Evolutionary conservation across 1,139 yeast species (phyloP).

Genomic region (Suhomyces terraborum): DNA sequence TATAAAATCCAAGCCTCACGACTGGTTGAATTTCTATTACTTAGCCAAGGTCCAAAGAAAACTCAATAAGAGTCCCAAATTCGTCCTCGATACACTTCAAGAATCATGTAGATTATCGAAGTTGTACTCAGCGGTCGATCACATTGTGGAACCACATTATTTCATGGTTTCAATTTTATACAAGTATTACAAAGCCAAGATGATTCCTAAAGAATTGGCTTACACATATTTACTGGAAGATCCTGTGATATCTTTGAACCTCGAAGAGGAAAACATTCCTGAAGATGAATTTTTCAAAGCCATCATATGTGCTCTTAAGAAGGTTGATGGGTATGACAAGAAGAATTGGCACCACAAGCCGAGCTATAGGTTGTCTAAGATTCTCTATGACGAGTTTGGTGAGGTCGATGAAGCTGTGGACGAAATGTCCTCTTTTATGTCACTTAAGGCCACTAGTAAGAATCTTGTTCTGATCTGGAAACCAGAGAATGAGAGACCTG

Average conservation of each 20-base stretch:
- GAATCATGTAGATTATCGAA: slow-evolving; percentile 46
- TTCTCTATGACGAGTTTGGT: slow-evolving; percentile 55
- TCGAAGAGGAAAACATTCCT: not conserved
- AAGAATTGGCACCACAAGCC: slow-evolving; percentile 94
- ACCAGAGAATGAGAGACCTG: slow-evolving; percentile 88
- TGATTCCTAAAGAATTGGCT: slow-evolving; percentile 40
- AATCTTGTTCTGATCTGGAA: slow-evolving; percentile 88
- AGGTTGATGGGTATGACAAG: slow-evolving; percentile 61
- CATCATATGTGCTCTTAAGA: slow-evolving; percentile 31
- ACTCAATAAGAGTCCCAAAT: slow-evolving; percentile 28
- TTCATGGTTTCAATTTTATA: slow-evolving; percentile 57
- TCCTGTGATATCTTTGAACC: slow-evolving; percentile 22
- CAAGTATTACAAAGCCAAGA: slow-evolving; percentile 51
- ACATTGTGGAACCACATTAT: slow-evolving; percentile 75
- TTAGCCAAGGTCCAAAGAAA: slow-evolving; percentile 64
- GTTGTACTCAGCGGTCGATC: slow-evolving; percentile 48
- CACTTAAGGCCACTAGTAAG: slow-evolving; percentile 69
- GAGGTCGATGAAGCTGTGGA: slow-evolving; percentile 58
- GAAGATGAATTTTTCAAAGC: slow-evolving; percentile 21
- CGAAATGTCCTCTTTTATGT: slow-evolving; percentile 64
- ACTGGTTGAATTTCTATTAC: slow-evolving; percentile 66
- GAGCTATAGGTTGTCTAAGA: slow-evolving; percentile 67
- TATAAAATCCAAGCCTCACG: slow-evolving; percentile 42
- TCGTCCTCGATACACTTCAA: slow-evolving; percentile 42
- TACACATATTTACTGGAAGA: slow-evolving; percentile 40